Evolutionary conservation across 768 basidiomycete species (phyloP).

Genomic region (Tulasnella sp.): DNA sequence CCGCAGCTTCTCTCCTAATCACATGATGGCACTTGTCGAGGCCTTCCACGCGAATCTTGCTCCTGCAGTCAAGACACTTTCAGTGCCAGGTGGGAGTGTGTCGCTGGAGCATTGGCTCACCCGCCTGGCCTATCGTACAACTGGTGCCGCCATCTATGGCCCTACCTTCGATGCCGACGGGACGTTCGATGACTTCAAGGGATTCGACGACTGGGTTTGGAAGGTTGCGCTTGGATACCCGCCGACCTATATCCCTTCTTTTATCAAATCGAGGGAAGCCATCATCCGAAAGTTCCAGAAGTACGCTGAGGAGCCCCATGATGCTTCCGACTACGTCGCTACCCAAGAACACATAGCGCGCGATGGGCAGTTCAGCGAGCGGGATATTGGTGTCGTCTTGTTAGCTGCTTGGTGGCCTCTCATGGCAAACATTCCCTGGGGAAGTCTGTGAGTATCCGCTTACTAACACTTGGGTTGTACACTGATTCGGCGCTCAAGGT

Average conservation of each 20-base stretch:
- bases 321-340: not conserved
- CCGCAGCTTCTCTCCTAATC: not conserved
- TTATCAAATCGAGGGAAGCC: not conserved
- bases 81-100: not conserved
- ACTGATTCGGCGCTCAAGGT: not conserved
- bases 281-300: not conserved
- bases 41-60: not conserved
- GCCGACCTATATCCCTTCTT: not conserved
- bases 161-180: slow-evolving; percentile 10
- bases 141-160: not conserved
- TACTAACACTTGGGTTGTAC: no score
- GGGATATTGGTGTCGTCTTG: not conserved
- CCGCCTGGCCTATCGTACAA: slow-evolving; percentile 1
- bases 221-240: slow-evolving; percentile 9
- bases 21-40: slow-evolving; percentile 3
- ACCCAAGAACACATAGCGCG: not conserved
- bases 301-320: slow-evolving; percentile 5
- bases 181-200: slow-evolving; percentile 4
- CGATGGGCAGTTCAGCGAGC: not conserved
- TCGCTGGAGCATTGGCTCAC: not conserved
- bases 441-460: not conserved
- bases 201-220: not conserved
- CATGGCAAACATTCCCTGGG: slow-evolving; percentile 13
- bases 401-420: not conserved
- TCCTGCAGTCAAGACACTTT: not conserved